These are phyloP conservation scores for Eimeria necatrix DNA, from an alignment of 169 alveolate species.

Conservation along the genomic window DNA sequence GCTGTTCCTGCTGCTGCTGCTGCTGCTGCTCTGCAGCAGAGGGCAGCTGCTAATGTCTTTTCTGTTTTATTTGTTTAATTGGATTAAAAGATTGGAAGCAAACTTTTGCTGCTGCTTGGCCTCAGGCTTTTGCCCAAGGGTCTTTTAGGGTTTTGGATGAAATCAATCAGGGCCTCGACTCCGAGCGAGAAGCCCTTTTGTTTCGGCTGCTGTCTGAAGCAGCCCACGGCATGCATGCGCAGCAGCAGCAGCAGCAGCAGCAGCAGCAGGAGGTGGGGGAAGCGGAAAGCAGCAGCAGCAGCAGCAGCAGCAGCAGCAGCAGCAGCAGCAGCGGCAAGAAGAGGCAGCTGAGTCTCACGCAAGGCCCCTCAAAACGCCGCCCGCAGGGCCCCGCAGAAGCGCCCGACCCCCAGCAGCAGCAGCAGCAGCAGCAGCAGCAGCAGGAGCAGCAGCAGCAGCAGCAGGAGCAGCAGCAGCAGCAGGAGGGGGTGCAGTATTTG, in stretches of 20 bases:
- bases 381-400: not conserved
- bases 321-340: slow-evolving; percentile 5
- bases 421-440: not conserved
- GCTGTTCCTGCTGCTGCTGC: too few species aligned
- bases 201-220: slow-evolving; percentile 42
- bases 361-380: not conserved
- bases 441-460: not conserved
- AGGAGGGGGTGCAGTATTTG: slow-evolving; percentile 57
- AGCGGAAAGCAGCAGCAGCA: not conserved
- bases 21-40: too few species aligned
- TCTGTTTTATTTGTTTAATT: too few species aligned
- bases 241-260: not conserved
- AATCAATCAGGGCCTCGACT: slow-evolving; percentile 69
- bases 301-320: not conserved
- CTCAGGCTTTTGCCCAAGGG: slow-evolving; percentile 64
- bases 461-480: not conserved
- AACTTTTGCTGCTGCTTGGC: not conserved
- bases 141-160: slow-evolving; percentile 60
- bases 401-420: slow-evolving; percentile 2
- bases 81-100: too few species aligned
- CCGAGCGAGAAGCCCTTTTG: slow-evolving; percentile 19
- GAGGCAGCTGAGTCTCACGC: not conserved
- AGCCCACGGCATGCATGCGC: slow-evolving; percentile 38
- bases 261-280: not conserved
- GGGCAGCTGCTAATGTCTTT: too few species aligned